These are phyloP conservation scores for Phaseolus lunatus DNA, from an alignment of 306 rosid species.

Conservation along the genomic window DNA sequence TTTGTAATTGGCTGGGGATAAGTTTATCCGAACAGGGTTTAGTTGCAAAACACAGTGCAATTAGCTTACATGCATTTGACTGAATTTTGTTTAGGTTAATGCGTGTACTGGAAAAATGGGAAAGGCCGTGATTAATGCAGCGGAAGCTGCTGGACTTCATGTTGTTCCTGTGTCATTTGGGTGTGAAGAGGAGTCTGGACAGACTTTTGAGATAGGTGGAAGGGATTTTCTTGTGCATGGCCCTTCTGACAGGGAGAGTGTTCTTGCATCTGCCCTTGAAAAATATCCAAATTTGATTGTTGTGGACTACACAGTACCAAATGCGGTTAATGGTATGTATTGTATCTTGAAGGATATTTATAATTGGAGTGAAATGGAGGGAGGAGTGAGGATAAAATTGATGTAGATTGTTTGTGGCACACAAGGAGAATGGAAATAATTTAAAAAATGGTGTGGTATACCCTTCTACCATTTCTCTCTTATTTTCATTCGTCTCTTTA, in stretches of 20 bases:
- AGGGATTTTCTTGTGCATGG: conserved; percentile 79
- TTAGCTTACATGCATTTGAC: conserved; percentile 2
- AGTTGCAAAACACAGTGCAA: conserved; percentile 20
- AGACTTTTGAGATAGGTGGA: conserved; percentile 64
- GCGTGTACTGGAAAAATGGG: conserved; percentile 96
- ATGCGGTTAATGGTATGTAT: conserved; percentile 82
- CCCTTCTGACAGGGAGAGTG: conserved; percentile 72
- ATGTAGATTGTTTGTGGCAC: no score
- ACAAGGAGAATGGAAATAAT: no score
- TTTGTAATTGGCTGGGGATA: no score
- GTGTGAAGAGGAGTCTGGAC: conserved; percentile 69
- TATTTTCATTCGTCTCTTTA: no score
- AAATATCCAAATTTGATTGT: conserved; percentile 78
- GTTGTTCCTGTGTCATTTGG: conserved; percentile 91
- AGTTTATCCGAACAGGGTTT: neutral
- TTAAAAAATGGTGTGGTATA: no score
- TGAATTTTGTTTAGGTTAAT: conserved; percentile 63
- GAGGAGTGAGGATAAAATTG: no score
- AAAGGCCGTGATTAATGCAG: conserved; percentile 77
- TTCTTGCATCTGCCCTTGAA: conserved; percentile 64
- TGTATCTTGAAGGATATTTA: conserved; percentile 18
- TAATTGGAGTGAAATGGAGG: neutral
- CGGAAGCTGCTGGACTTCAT: conserved; percentile 81
- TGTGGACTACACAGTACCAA: conserved; percentile 86
- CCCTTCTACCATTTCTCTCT: no score